A percentile compares a stretch with the other conserved stretches of the same genome.
Evolutionary conservation across 1,139 yeast species (phyloP).

Genomic region (Hyphopichia buzzinii): DNA sequence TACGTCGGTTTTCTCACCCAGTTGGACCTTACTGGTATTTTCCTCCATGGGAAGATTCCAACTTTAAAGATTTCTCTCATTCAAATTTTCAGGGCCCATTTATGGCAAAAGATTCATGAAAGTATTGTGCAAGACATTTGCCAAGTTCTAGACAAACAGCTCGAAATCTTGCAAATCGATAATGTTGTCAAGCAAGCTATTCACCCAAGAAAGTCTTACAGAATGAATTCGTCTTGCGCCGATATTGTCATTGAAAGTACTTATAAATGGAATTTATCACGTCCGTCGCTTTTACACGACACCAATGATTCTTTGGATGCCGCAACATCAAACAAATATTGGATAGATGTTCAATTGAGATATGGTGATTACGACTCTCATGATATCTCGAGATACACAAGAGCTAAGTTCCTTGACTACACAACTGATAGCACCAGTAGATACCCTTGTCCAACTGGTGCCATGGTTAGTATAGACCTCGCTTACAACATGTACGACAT

Average conservation of each 20-base stretch:
- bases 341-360: constrained; percentile 94
- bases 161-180: constrained; percentile 81
- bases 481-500: constrained; percentile 97
- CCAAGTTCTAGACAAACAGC: constrained; percentile 85
- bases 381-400: constrained; percentile 89
- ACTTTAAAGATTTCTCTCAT: constrained; percentile 92
- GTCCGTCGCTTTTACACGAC: constrained; percentile 76
- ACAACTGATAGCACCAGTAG: constrained; percentile 82
- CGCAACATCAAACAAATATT: constrained; percentile 68
- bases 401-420: constrained; percentile 91
- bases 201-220: constrained; percentile 95
- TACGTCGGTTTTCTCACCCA: constrained; percentile 97
- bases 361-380: constrained; percentile 98
- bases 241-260: constrained; percentile 79
- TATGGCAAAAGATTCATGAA: constrained; percentile 99
- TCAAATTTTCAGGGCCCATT: constrained; percentile 95
- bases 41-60: constrained; percentile 96
- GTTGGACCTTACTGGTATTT: constrained; percentile 93
- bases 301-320: constrained; percentile 51
- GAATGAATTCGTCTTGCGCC: constrained; percentile 95
- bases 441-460: constrained; percentile 93
- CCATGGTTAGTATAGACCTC: constrained; percentile 85
- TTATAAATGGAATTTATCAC: constrained; percentile 80
- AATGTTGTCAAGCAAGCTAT: constrained; percentile 87
- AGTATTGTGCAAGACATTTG: constrained; percentile 90